These are phyloP conservation scores for Fusarium cicatricum DNA, from an alignment of 2,329 filamentous ascomycete species.

Conservation along the genomic window DNA sequence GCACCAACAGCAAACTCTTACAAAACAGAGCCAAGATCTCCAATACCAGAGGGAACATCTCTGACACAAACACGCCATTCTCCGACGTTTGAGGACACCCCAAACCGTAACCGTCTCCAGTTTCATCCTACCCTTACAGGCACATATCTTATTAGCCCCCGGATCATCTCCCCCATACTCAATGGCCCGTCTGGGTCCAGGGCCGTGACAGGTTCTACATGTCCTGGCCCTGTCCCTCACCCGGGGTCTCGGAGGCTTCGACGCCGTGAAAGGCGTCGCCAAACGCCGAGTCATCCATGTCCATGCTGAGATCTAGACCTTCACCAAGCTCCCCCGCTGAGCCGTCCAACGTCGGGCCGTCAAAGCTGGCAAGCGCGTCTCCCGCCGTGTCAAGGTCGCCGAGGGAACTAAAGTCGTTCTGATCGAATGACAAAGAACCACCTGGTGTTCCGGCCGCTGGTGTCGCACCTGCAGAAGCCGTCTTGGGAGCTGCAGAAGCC, in stretches of 20 bases:
- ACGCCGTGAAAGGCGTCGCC: slow-evolving; percentile 82
- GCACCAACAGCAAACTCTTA: too few species aligned
- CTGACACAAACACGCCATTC: slow-evolving; percentile 37
- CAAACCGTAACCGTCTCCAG: slow-evolving; percentile 7
- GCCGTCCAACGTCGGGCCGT: slow-evolving; percentile 61
- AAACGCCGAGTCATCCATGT: slow-evolving; percentile 82
- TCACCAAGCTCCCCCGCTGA: slow-evolving; percentile 59
- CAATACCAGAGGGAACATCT: slow-evolving; percentile 13
- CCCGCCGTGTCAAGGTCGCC: slow-evolving; percentile 75
- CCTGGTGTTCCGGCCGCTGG: slow-evolving; percentile 46
- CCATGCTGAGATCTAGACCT: slow-evolving; percentile 68
- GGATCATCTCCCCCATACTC: background rate
- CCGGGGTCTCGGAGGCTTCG: slow-evolving; percentile 51
- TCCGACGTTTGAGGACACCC: slow-evolving; percentile 35
- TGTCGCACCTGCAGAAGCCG: slow-evolving; percentile 33
- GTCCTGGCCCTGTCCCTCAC: slow-evolving; percentile 46
- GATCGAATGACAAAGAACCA: slow-evolving; percentile 58
- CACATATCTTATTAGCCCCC: background rate
- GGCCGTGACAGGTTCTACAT: slow-evolving; percentile 39
- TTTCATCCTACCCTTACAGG: background rate
- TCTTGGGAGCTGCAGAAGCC: slow-evolving; percentile 21
- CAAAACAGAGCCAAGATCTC: slow-evolving; percentile 21
- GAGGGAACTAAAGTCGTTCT: slow-evolving; percentile 69
- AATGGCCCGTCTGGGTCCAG: background rate
- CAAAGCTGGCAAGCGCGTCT: slow-evolving; percentile 74